Percentiles rank a stretch among this genome's conserved stretches.
Evolutionary conservation across 2,329 filamentous ascomycete genomes (phyloP).

Genomic region (Arthrinium puccinioides): DNA sequence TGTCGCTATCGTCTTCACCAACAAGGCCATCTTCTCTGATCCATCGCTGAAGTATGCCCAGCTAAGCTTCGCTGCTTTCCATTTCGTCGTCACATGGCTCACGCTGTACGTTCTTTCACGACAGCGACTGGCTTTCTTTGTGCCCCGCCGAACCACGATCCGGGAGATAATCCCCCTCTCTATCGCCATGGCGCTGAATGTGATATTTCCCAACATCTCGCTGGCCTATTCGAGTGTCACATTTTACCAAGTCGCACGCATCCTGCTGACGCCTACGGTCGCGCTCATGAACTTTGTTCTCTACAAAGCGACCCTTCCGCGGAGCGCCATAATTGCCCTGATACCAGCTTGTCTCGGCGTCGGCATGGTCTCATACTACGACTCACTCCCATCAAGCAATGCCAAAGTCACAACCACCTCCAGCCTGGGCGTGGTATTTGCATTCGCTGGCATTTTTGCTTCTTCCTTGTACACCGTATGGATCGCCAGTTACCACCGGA

Average conservation of each 20-base stretch:
- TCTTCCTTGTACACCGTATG: constrained; percentile 63
- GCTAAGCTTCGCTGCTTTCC: constrained; percentile 60
- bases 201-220: constrained; percentile 62
- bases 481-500: constrained; percentile 59
- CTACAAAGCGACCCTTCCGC: constrained; percentile 49
- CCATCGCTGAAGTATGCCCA: constrained; percentile 54
- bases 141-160: constrained; percentile 46
- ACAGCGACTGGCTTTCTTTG: constrained; percentile 51
- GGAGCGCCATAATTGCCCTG: constrained; percentile 45
- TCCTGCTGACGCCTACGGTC: constrained; percentile 58
- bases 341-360: constrained; percentile 58
- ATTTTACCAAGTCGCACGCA: constrained; percentile 64
- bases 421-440: constrained; percentile 54
- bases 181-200: constrained; percentile 60
- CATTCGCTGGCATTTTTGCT: constrained; percentile 55
- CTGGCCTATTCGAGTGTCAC: constrained; percentile 61
- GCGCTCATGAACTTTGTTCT: constrained; percentile 58
- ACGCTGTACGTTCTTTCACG: constrained; percentile 57
- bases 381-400: constrained; percentile 45
- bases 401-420: constrained; percentile 47
- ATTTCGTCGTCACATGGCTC: constrained; percentile 59
- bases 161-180: constrained; percentile 56
- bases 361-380: constrained; percentile 60
- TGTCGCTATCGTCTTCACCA: constrained; percentile 61
- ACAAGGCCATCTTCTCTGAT: constrained; percentile 63